phyloP scores from a whole-genome alignment of 2,329 filamentous ascomycete genomes.

The Westerdykella sp. region DNA sequence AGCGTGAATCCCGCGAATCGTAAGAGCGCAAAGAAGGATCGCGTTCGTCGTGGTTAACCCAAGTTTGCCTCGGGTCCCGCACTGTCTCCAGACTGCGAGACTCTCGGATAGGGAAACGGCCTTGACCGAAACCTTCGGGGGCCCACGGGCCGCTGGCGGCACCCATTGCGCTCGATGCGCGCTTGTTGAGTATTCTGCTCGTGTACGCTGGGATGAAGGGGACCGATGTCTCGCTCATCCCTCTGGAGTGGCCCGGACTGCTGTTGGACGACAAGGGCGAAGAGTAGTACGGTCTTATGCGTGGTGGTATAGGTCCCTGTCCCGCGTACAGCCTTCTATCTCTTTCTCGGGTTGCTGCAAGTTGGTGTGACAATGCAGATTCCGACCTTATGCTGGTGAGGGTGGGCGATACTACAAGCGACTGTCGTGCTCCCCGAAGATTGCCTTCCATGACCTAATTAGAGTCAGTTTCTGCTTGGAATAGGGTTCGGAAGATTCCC shows the following conservation, averaged over 20 bases:
- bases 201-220: slow-evolving; percentile 28
- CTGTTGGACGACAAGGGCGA: slow-evolving; percentile 26
- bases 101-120: slow-evolving; percentile 33
- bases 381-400: slow-evolving; percentile 39
- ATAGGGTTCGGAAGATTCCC: neutral
- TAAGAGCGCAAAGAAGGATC: slow-evolving; percentile 29
- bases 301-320: slow-evolving; percentile 32
- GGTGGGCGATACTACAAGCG: slow-evolving; percentile 51
- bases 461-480: slow-evolving; percentile 18
- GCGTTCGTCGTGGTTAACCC: slow-evolving; percentile 15
- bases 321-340: slow-evolving; percentile 33
- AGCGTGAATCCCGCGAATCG: slow-evolving; percentile 34
- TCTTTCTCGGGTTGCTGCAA: slow-evolving; percentile 30
- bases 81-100: slow-evolving; percentile 38
- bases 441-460: slow-evolving; percentile 88
- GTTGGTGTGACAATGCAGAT: slow-evolving; percentile 29
- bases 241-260: slow-evolving; percentile 34
- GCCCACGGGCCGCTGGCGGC: slow-evolving; percentile 34
- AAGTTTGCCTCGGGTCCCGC: slow-evolving; percentile 27
- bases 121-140: slow-evolving; percentile 29
- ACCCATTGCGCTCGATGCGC: slow-evolving; percentile 37
- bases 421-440: slow-evolving; percentile 68
- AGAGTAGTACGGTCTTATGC: slow-evolving; percentile 26
- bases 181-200: slow-evolving; percentile 25
- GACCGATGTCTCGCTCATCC: slow-evolving; percentile 39